Evolutionary conservation across 2,329 filamentous ascomycete species (phyloP).

Genomic region (Ceratocystis cubensis): DNA sequence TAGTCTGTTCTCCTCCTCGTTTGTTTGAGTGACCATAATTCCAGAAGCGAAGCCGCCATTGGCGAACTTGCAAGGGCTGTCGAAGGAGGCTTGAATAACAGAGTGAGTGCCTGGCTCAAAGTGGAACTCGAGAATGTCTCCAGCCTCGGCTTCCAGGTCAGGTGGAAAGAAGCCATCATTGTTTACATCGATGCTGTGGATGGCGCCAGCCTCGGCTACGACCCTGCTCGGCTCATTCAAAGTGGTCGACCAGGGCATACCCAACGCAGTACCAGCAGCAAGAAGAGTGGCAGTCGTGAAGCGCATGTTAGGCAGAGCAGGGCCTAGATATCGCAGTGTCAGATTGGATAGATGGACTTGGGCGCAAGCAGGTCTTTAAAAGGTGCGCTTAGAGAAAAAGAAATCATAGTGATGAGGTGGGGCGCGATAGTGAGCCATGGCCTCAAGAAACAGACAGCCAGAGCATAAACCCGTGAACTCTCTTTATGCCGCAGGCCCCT

Average conservation of each 20-base stretch:
- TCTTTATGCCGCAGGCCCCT: too few species aligned
- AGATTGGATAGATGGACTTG: not conserved
- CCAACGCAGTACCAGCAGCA: not conserved
- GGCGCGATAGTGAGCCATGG: too few species aligned
- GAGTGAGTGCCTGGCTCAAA: conserved; percentile 41
- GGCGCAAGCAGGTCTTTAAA: too few species aligned
- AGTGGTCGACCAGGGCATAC: not conserved
- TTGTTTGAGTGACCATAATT: conserved; percentile 26
- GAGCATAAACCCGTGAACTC: too few species aligned
- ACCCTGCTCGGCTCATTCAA: too few species aligned
- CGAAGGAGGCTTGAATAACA: conserved; percentile 34
- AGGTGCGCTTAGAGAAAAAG: too few species aligned
- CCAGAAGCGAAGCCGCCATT: conserved; percentile 32
- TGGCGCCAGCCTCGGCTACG: not conserved
- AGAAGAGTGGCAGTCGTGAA: not conserved
- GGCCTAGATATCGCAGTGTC: not conserved
- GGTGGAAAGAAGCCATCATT: conserved; percentile 36
- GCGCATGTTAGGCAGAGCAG: not conserved
- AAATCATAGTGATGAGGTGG: too few species aligned
- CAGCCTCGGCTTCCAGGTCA: conserved; percentile 36
- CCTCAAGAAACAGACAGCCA: too few species aligned
- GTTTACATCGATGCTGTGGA: not conserved
- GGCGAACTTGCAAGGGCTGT: conserved; percentile 32
- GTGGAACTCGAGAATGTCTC: conserved; percentile 43
- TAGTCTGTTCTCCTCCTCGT: conserved; percentile 23